Base-by-base conservation (phyloP, 164 flowering plant genomes). In the Stephania japonica region DNA sequence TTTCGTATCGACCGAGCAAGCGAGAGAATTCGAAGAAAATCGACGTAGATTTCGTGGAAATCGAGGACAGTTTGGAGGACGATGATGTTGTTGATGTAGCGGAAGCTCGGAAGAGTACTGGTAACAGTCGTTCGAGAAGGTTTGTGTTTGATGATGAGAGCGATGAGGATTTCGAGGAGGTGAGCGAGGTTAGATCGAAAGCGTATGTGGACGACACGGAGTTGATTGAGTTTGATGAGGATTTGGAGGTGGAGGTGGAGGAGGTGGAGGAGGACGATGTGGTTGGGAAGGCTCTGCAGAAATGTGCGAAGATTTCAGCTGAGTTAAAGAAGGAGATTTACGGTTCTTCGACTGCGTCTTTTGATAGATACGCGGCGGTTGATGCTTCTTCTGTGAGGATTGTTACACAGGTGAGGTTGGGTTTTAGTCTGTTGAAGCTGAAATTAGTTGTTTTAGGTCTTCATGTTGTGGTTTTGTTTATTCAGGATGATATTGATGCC, bases 271-370 rank as follows among this genome's bases (percentile, higher is more conserved):
- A 89, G 1, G 88, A 81, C 6, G 98, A 94, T 82, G 86, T 94
- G 24, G 90, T 94, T 5, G 90, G 92, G 64, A 90, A 85, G 79
- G 98, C 99, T n/a, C 74, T 94, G 79, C 90, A 82, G 70, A 94
- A 90, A 80, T 94, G 99, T 75, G 87, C 84, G 5, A 90, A 86
- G 72, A 91, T 94, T 75, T 94, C 98, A 6, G 87, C 83, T 32
- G 88, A 86, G 78, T 76, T 94, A 68, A 75, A 81, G 78, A 73
- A 75, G 70, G 96, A 91, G 83, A 84, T 94, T 16, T 90, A 89
- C 64, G 97, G 98, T 32, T 85, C 95, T 42, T 77, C 89, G 3
- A 73, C 66, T 2, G 72, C 83, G 0, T 65, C 86, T 0, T 91
- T 86, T 62, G 89, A 91, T 11, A 76, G 89, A 12, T 94, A 88